Percentiles rank a stretch among this genome's conserved stretches.
These are phyloP conservation scores for Chenopodium quinoa DNA, from an alignment of 148 eudicot species.

Conservation along the genomic window DNA sequence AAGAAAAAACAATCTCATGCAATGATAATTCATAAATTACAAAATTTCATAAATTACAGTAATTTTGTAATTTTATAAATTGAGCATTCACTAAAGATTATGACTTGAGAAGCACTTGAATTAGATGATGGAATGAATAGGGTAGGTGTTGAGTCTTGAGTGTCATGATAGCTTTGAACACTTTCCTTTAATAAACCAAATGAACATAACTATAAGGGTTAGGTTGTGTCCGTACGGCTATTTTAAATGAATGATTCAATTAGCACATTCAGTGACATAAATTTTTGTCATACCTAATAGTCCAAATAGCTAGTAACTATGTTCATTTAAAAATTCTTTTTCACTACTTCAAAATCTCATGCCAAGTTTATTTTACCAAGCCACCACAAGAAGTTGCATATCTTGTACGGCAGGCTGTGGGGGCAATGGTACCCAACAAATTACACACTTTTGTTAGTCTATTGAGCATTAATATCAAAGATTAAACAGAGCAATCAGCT, in stretches of 20 bases:
- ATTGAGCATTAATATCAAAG: background rate
- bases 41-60: too few species aligned
- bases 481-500: background rate
- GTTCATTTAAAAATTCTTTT: background rate
- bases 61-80: too few species aligned
- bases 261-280: too few species aligned
- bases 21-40: too few species aligned
- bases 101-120: background rate
- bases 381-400: background rate
- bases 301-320: background rate
- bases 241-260: too few species aligned
- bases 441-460: too few species aligned
- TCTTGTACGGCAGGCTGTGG: background rate
- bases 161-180: background rate
- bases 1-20: too few species aligned
- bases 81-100: background rate
- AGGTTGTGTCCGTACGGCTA: background rate
- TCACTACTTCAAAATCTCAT: background rate
- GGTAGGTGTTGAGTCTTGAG: background rate
- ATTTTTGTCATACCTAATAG: background rate
- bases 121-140: background rate
- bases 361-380: background rate
- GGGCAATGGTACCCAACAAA: background rate
- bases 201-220: background rate
- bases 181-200: background rate